A percentile compares a stretch with the other conserved stretches of the same genome.
phyloP scores from a whole-genome alignment of 2,329 filamentous ascomycete species.

The Paramyrothecium roridum region DNA sequence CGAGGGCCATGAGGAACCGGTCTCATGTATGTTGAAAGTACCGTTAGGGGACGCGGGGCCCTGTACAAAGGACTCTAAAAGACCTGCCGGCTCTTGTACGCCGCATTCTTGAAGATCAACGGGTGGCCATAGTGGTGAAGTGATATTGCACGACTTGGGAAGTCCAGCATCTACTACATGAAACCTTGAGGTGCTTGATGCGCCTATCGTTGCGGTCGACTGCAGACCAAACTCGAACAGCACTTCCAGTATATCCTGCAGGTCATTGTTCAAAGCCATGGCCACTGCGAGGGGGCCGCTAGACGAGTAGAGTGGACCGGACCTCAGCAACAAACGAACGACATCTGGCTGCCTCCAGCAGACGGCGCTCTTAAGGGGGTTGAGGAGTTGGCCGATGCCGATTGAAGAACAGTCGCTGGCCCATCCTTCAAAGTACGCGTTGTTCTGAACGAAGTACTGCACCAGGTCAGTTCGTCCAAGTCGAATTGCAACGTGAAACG shows the following conservation, averaged over 20 bases:
- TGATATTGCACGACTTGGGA: too few relatives aligned
- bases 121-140: too few relatives aligned
- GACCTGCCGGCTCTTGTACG: too few relatives aligned
- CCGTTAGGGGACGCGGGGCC: too few relatives aligned
- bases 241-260: conserved; percentile 12
- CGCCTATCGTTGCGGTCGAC: conserved; percentile 2
- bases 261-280: conserved; percentile 13
- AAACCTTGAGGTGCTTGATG: not conserved
- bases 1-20: too few relatives aligned
- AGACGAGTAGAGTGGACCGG: conserved; percentile 11
- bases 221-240: conserved; percentile 6
- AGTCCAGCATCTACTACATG: not conserved
- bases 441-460: conserved; percentile 9
- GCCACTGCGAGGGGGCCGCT: conserved; percentile 15
- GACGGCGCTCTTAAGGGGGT: conserved; percentile 21
- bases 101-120: too few relatives aligned
- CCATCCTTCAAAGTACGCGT: conserved; percentile 17
- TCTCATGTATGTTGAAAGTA: too few relatives aligned
- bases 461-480: conserved; percentile 16
- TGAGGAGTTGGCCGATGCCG: conserved; percentile 14
- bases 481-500: conserved; percentile 22
- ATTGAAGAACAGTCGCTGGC: conserved; percentile 7
- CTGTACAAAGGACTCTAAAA: too few relatives aligned
- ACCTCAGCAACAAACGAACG: conserved; percentile 14
- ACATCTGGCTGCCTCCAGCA: conserved; percentile 20